Conservation (phyloP, 140 eudicot species). For the Senecio squalidus region DNA sequence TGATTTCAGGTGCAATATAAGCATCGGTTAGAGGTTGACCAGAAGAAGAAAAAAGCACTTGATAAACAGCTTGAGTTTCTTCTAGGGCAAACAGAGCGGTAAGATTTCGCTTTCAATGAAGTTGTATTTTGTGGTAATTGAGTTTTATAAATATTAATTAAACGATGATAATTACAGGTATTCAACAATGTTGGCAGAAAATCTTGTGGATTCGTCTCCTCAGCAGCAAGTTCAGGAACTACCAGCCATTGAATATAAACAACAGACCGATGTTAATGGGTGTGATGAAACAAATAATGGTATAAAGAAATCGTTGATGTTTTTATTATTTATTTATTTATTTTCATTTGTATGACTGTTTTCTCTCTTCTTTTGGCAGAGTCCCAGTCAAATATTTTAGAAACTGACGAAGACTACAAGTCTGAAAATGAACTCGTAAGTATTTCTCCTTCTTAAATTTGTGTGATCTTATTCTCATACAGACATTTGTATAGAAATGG, state of each 20-base stretch:
- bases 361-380: constrained; percentile 40
- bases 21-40: constrained; percentile 94
- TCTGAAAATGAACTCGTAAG: constrained; percentile 78
- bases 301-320: constrained; percentile 20
- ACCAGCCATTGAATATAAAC: constrained; percentile 38
- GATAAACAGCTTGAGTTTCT: constrained; percentile 97
- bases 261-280: constrained; percentile 28
- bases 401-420: constrained; percentile 63
- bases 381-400: constrained; percentile 44
- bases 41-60: constrained; percentile 84
- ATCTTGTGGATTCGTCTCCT: constrained; percentile 65
- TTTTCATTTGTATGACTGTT: constrained; percentile 1
- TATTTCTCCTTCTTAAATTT: constrained; percentile 11
- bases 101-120: background rate
- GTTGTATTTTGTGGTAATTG: background rate
- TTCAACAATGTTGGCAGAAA: constrained; percentile 98
- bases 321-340: background rate
- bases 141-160: background rate
- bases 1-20: constrained; percentile 75
- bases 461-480: background rate
- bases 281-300: constrained; percentile 42
- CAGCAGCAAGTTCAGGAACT: constrained; percentile 34
- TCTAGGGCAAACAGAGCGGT: constrained; percentile 78
- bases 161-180: constrained; percentile 50
- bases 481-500: no score